Evolutionary conservation across 2,329 filamentous ascomycete species (phyloP).

Genomic region (Aaosphaeria arxii): DNA sequence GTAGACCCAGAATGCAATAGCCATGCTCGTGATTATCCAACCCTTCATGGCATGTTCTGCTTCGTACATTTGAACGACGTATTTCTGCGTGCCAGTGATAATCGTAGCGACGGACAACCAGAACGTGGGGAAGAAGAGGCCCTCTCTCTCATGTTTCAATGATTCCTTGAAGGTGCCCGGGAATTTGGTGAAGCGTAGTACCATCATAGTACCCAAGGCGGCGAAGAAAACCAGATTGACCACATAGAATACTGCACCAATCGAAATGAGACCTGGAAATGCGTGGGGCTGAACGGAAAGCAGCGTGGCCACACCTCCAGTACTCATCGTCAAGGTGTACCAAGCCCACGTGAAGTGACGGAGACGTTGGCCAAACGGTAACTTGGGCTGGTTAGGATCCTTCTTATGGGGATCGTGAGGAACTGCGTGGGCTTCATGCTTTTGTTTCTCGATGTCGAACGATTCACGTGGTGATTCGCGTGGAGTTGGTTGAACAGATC

Average conservation of each 20-base stretch:
- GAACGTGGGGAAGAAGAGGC: conserved; percentile 47
- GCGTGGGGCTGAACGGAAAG: conserved; percentile 42
- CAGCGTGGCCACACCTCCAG: conserved; percentile 46
- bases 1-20: conserved; percentile 44
- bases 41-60: conserved; percentile 38
- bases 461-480: conserved; percentile 13
- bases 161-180: conserved; percentile 45
- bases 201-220: conserved; percentile 23
- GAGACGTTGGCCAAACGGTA: conserved; percentile 24
- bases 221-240: conserved; percentile 50
- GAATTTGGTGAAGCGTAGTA: conserved; percentile 46
- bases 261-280: conserved; percentile 49
- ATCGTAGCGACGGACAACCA: conserved; percentile 42
- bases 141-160: conserved; percentile 51
- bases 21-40: conserved; percentile 40
- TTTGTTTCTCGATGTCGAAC: conserved; percentile 29
- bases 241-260: conserved; percentile 52
- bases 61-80: conserved; percentile 29
- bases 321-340: conserved; percentile 49
- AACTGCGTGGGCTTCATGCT: conserved; percentile 11
- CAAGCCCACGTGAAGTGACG: conserved; percentile 48
- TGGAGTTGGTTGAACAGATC: conserved; percentile 11
- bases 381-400: conserved; percentile 30
- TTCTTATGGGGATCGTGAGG: conserved; percentile 21
- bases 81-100: conserved; percentile 41